Evolutionary conservation across 2,329 filamentous ascomycete species (phyloP), one percentile per base, ranked within the genome.

Genomic region (Aureobasidium sp.): DNA sequence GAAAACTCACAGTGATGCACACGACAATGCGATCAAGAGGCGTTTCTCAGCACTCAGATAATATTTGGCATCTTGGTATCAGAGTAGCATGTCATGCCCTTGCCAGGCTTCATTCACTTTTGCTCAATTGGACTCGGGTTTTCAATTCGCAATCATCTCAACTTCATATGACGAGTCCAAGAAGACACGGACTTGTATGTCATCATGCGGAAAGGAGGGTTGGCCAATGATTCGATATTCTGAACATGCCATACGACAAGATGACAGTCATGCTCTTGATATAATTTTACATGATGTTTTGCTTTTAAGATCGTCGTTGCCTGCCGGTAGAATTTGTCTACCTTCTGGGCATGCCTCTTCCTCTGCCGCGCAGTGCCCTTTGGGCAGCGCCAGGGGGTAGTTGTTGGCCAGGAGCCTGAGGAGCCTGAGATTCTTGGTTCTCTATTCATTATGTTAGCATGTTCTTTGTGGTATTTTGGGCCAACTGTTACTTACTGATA

Each of bases 391-490:
- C 79, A 5, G 78, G 79, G 34, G 79, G 79, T 67, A 82, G 79
- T 24, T 85, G 83, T 75, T 89, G 82, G 62, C 85, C 83, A 0
- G 93, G 93, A 9, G 86, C 91, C 76, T 96, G 90, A 27, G 92
- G 89, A 75, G 86, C 81, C 69, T 87, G 84, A 71, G 90, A 96
- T 80, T 97, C 92, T 80, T 99, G 91, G 77, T 99, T 99, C 78
- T 68, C 60, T 62, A 15, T 36, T 48, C 41, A 48, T 13, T 32
- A 10, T 17, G 12, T 15, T 17, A 50, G 60, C 37, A 32, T 7
- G 13, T n/a, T 27, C 29, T 20, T 17, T 44, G 13, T 7, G 5
- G 1, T 29, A 1, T 4, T 46, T n/a, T 32, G 62, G 59, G 59
- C 73, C 80, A 32, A 24, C 17, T 27, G 27, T 13, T 13, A 12